phyloP scores from a whole-genome alignment of 2,329 filamentous ascomycete genomes.

The Calonectria leucothoes region DNA sequence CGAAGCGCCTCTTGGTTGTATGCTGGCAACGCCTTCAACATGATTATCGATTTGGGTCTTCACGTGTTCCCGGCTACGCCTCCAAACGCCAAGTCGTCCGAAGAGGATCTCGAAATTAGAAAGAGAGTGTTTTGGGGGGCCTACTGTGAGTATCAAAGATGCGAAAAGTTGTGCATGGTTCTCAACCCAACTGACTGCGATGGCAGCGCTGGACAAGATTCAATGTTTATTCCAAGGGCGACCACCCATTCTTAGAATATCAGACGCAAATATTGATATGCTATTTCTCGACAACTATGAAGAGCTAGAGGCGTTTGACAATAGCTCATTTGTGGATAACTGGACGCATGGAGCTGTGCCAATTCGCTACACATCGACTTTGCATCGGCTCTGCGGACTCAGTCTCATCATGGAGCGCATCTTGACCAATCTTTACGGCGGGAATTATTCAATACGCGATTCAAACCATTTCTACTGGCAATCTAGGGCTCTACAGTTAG shows the following conservation, averaged over 20 bases:
- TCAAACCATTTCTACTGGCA: not conserved
- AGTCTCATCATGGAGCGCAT: slow-evolving; percentile 50
- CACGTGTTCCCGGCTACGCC: slow-evolving; percentile 42
- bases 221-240: slow-evolving; percentile 67
- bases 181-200: not conserved
- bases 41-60: slow-evolving; percentile 58
- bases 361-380: slow-evolving; percentile 56
- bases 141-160: slow-evolving; percentile 32
- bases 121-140: slow-evolving; percentile 38
- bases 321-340: slow-evolving; percentile 42
- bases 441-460: not conserved
- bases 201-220: slow-evolving; percentile 56
- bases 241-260: slow-evolving; percentile 59
- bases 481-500: not conserved
- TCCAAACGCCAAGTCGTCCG: not conserved
- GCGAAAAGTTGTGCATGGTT: not conserved
- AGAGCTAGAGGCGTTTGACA: slow-evolving; percentile 63
- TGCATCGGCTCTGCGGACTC: slow-evolving; percentile 54
- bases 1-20: slow-evolving; percentile 68
- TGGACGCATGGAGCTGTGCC: slow-evolving; percentile 35
- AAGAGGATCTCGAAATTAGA: slow-evolving; percentile 33
- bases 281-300: slow-evolving; percentile 62
- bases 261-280: slow-evolving; percentile 58
- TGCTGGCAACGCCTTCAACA: slow-evolving; percentile 55
- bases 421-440: not conserved